Conservation (phyloP, 345 rosid species). For the Acer saccharum region DNA sequence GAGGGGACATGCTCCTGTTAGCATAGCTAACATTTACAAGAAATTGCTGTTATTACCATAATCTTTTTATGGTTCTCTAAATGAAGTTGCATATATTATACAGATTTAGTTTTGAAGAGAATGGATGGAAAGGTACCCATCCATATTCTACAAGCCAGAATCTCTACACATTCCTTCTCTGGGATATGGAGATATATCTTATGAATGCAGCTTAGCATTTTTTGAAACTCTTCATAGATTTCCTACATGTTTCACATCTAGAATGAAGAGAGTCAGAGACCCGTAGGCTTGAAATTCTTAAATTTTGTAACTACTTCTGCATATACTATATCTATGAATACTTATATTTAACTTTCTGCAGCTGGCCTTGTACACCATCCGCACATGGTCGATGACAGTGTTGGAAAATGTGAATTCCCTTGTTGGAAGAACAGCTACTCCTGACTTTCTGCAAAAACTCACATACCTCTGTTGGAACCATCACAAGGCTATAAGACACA, state of each 20-base stretch:
- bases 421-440: slow-evolving; percentile 85
- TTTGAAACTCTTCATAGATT: background rate
- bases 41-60: background rate
- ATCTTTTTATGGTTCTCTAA: too few species aligned
- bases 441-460: slow-evolving; percentile 85
- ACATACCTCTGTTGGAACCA: slow-evolving; percentile 99
- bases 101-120: background rate
- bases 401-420: slow-evolving; percentile 92
- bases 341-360: slow-evolving; percentile 33
- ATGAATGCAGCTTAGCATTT: background rate
- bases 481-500: slow-evolving; percentile 82
- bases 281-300: background rate
- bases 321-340: background rate
- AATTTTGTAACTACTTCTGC: background rate
- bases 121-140: background rate
- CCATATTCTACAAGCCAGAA: background rate
- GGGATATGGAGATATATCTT: background rate
- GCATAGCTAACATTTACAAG: background rate
- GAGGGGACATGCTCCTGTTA: slow-evolving; percentile 8
- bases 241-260: background rate
- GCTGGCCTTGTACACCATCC: slow-evolving; percentile 94
- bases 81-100: background rate
- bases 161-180: too few species aligned
- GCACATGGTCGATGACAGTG: slow-evolving; percentile 98
- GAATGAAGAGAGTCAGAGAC: background rate